Percentiles rank a stretch among this genome's conserved stretches.
Conservation (phyloP, 305 asterid genomes). For the Fraxinus latifolia region DNA sequence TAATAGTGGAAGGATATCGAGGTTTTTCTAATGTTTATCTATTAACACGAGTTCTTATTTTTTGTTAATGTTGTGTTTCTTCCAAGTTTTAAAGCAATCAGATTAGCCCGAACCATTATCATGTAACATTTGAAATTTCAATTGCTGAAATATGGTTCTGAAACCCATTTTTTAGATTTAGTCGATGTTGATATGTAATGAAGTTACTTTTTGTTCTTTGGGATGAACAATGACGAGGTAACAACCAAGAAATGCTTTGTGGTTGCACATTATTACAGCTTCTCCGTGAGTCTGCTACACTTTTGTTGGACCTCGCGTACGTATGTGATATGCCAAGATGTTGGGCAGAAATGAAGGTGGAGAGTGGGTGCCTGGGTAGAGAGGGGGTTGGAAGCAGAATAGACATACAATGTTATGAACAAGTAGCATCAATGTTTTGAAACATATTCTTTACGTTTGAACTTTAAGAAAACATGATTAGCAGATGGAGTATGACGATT, state of each 20-base stretch:
- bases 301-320: neutral
- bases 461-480: neutral
- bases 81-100: neutral
- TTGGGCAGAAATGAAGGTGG: neutral
- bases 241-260: neutral
- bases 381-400: neutral
- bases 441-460: neutral
- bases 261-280: neutral
- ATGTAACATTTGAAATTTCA: neutral
- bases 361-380: neutral
- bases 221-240: neutral
- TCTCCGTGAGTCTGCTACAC: neutral
- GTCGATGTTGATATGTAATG: neutral
- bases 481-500: neutral
- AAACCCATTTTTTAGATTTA: neutral
- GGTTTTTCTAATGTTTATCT: neutral
- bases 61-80: neutral
- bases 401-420: neutral
- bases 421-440: neutral
- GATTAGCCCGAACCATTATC: neutral
- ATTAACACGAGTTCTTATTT: neutral
- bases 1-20: neutral
- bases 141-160: neutral
- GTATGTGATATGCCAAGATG: neutral
- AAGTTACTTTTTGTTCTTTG: neutral